Conservation (phyloP, 2,329 filamentous ascomycete species). For the Colletotrichum lindemuthianum region DNA sequence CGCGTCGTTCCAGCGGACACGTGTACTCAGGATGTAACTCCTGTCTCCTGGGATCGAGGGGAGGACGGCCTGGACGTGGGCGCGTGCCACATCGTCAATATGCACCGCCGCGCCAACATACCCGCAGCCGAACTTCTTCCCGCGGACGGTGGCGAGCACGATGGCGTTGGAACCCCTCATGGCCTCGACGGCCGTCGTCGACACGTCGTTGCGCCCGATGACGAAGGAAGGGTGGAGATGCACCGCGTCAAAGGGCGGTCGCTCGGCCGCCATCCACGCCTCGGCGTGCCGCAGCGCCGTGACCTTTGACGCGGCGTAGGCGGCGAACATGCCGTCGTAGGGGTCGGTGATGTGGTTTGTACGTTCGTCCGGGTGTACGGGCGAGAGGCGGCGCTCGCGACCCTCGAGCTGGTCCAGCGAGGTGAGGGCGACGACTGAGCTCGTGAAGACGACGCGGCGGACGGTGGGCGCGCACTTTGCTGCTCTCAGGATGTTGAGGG, state of each 20-base stretch:
- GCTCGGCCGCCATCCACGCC: slow-evolving; percentile 44
- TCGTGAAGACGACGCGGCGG: slow-evolving; percentile 57
- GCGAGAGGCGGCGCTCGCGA: slow-evolving; percentile 2
- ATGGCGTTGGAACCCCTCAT: slow-evolving; percentile 48
- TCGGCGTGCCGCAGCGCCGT: slow-evolving; percentile 46
- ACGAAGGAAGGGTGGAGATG: slow-evolving; percentile 50
- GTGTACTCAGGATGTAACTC: slow-evolving; percentile 43
- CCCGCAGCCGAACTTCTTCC: slow-evolving; percentile 38
- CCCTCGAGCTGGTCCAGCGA: slow-evolving; percentile 30
- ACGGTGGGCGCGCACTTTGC: slow-evolving; percentile 50
- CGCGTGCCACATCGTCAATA: slow-evolving; percentile 50
- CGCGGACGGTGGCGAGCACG: slow-evolving; percentile 47
- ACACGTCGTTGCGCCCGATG: slow-evolving; percentile 48
- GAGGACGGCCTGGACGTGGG: slow-evolving; percentile 50
- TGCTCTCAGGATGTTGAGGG: slow-evolving; percentile 59
- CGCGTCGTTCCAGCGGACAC: slow-evolving; percentile 48
- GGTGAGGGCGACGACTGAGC: slow-evolving; percentile 55
- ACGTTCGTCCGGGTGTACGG: slow-evolving; percentile 17
- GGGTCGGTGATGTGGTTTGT: slow-evolving; percentile 27
- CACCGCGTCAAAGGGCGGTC: slow-evolving; percentile 48
- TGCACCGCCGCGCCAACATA: slow-evolving; percentile 47
- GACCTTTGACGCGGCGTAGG: slow-evolving; percentile 50
- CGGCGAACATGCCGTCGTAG: slow-evolving; percentile 42
- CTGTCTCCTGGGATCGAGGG: slow-evolving; percentile 44
- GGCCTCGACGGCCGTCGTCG: slow-evolving; percentile 41